Conservation (phyloP, 2,329 filamentous ascomycete genomes). For the Ascochyta lentis region DNA sequence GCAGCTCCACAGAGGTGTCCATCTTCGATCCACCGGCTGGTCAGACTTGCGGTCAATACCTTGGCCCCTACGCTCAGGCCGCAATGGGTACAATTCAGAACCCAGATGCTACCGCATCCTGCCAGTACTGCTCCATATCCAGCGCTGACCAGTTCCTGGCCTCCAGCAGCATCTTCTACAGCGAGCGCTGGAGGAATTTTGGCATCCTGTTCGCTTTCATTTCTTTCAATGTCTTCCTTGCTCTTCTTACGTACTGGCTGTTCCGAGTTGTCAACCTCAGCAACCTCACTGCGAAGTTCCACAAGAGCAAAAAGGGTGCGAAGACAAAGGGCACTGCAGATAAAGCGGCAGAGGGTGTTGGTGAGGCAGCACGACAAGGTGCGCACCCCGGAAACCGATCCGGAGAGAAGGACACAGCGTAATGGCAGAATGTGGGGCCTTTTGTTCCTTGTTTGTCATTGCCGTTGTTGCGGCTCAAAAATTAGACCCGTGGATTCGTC, state of each 20-base stretch:
- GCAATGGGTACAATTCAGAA: constrained; percentile 54
- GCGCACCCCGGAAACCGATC: constrained; percentile 27
- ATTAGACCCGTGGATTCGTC: background rate
- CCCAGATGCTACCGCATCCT: constrained; percentile 52
- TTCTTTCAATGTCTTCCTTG: constrained; percentile 66
- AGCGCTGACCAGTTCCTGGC: constrained; percentile 58
- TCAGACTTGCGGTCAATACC: constrained; percentile 54
- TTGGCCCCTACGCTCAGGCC: constrained; percentile 49
- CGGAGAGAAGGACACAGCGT: constrained; percentile 25
- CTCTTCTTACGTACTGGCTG: constrained; percentile 65
- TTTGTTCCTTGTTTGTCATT: constrained; percentile 1
- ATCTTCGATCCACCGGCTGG: constrained; percentile 51
- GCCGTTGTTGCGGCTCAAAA: constrained; percentile 10
- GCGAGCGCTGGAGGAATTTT: constrained; percentile 70
- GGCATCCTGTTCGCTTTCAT: constrained; percentile 74
- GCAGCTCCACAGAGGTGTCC: constrained; percentile 51
- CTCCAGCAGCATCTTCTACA: constrained; percentile 51
- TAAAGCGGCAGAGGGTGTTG: constrained; percentile 19
- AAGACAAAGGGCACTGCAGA: constrained; percentile 25
- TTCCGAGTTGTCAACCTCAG: constrained; percentile 41
- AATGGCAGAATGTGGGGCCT: constrained; percentile 6
- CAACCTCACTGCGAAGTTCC: constrained; percentile 17
- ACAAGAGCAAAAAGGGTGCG: constrained; percentile 27
- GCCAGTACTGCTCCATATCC: constrained; percentile 57
- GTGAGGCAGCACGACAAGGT: constrained; percentile 23